phyloP scores from a whole-genome alignment of 108 stramenopile genomes.

The Tribonema minus region DNA sequence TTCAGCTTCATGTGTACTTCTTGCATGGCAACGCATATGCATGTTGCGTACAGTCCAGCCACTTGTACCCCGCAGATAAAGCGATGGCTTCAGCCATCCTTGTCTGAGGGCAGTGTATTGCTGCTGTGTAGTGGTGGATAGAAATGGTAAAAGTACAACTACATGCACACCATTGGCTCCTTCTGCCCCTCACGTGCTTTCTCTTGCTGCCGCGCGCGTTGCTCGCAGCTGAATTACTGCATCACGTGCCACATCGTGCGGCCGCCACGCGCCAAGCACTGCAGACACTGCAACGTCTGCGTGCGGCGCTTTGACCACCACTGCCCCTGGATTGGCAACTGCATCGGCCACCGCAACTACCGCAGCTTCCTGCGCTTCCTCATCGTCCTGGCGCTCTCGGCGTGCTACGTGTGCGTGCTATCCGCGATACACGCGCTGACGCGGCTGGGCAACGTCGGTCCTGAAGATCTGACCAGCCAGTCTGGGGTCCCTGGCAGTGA shows the following conservation, averaged over 20 bases:
- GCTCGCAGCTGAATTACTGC: slow-evolving; percentile 55
- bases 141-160: too few relatives aligned
- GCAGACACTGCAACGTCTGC: slow-evolving; percentile 54
- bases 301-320: slow-evolving; percentile 46
- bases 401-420: slow-evolving; percentile 6
- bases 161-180: too few relatives aligned
- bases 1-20: too few relatives aligned
- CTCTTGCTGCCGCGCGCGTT: too few relatives aligned
- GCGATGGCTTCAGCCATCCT: too few relatives aligned
- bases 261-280: slow-evolving; percentile 56
- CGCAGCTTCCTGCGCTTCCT: slow-evolving; percentile 7
- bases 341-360: slow-evolving; percentile 57
- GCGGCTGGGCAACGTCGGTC: slow-evolving; percentile 1
- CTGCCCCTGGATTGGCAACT: slow-evolving; percentile 48
- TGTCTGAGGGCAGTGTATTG: too few relatives aligned
- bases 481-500: background rate
- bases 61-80: too few relatives aligned
- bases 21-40: too few relatives aligned
- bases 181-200: too few relatives aligned
- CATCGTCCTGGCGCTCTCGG: slow-evolving; percentile 11
- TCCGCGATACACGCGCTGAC: slow-evolving; percentile 11
- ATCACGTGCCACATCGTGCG: slow-evolving; percentile 54
- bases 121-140: too few relatives aligned
- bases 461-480: background rate
- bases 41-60: too few relatives aligned